Base-by-base conservation (phyloP, 768 basidiomycete species). In the Pilatotrama ljubarskyi region DNA sequence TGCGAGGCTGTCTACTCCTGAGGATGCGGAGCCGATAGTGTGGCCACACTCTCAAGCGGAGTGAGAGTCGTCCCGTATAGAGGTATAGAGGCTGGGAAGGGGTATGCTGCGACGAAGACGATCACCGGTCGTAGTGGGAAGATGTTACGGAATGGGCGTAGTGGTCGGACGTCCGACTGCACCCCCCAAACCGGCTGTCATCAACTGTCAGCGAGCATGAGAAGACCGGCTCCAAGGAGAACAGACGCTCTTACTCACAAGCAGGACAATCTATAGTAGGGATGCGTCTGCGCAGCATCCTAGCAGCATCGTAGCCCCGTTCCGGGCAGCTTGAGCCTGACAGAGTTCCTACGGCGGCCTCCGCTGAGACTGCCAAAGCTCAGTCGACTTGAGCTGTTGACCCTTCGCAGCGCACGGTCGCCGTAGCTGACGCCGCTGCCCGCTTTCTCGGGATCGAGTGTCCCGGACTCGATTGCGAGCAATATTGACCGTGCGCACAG, bases 381-480 rank as follows among this genome's bases (percentile, higher is more conserved):
- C 67, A 95, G 76, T 56, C 91, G 85, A 68, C 91, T 93, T n/a
- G 90, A 90, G 72, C 91, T 93, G 62, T 89, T 94, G 32, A 98
- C 93, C 68, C 96, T 82, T 57, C 94, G 83, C 32, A 98, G 79
- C 22, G 94, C 91, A 59, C 97, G 83, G 73, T 98, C 97, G 9
- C 97, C 97, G 70, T 97, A 99, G 68, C 91, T 93, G 44, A 99
- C 94, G 20, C 97, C 97, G 62, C 92, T 95, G 1, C 94, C 96
- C 15, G 92, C 85, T 70, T 91, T 90, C 76, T 98, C 95, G 41
- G 96, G 96, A 74, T 98, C 93, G 38, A 98, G 81, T 15, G 80
- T 79, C 25, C 94, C 95, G 15, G 92, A 90, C 74, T 98, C 95
- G 67, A 98, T 94, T 20, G 92, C 85, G 22, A 95, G 80, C 55